Base-by-base conservation (phyloP, 805 yeast genomes). In the Yamadazyma phyllophila region DNA sequence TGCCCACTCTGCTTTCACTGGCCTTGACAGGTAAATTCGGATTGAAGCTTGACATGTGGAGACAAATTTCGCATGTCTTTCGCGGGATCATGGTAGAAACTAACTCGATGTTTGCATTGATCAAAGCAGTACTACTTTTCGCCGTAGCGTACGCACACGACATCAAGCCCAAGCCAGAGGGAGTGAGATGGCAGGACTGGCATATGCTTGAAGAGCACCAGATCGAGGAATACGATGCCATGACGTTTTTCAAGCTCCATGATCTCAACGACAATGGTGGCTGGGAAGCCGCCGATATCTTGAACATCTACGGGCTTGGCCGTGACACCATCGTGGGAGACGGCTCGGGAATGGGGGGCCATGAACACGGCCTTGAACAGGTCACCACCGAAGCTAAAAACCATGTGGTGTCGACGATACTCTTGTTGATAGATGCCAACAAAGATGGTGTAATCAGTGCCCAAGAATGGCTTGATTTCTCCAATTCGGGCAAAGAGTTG, bases 181-280 rank as follows among this genome's bases (percentile, higher is more conserved):
- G 78, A 0, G 55, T 80, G 31, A 65, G 79, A 13, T 88, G 96
- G 96, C 88, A 85, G 57, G 77, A 78, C 54, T 85, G 91, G 87
- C 98, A 92, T 63, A 91, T 92, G 97, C 73, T 78, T 55, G 82
- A 81, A 54, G 98, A 92, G 67, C 97, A 92, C 67, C 85, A 81
- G 13, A 53, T 88, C 48, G 90, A 86, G 50, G 71, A 73, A 24
- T 88, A 81, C 57, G 95, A 86, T 50, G 76, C 95, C 0, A 81
- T 75, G 35, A 74, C 85, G 12, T 88, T 92, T 57, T 92, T 92
- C 75, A 76, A 76, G 31, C 58, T 91, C 24, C 99, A 92, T 65
- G 97, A 91, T 63, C 62, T 80, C 44, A 68, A 79, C 55, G 67
- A 73, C 59, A 73, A 78, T 61, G 89, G 85, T 36, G 63, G 67